A percentile compares a stretch with the other conserved stretches of the same genome.
phyloP scores from a whole-genome alignment of 148 eudicot species.

The Fallopia convolvulus region DNA sequence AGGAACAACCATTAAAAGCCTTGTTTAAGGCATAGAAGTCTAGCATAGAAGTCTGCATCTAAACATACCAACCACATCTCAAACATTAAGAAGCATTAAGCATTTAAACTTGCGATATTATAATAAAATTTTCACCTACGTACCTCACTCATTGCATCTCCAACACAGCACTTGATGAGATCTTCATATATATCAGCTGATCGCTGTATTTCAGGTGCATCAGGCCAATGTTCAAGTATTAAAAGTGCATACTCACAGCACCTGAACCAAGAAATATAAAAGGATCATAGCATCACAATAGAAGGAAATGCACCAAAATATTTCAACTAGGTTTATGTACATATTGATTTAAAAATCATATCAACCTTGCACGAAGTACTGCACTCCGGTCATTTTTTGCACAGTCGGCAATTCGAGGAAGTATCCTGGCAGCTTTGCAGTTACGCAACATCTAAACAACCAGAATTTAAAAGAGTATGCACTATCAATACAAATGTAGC shows the following conservation, averaged over 20 bases:
- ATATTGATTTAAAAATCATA: not conserved
- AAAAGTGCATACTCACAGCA: slow-evolving; percentile 98
- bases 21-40: not conserved
- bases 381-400: slow-evolving; percentile 92
- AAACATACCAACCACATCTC: not conserved
- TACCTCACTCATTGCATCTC: slow-evolving; percentile 99
- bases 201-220: slow-evolving; percentile 95
- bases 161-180: slow-evolving; percentile 84
- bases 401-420: slow-evolving; percentile 82
- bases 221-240: slow-evolving; percentile 91
- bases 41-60: not conserved
- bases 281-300: not conserved
- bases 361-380: slow-evolving; percentile 82
- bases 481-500: not conserved
- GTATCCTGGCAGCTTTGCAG: slow-evolving; percentile 90
- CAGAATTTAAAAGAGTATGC: slow-evolving; percentile 8
- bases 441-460: slow-evolving; percentile 82
- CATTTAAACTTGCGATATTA: not conserved
- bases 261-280: slow-evolving; percentile 30
- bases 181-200: slow-evolving; percentile 96
- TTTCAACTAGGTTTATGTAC: not conserved
- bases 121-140: not conserved
- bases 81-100: not conserved
- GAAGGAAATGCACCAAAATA: not conserved
- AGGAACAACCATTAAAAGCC: not conserved